Conservation (phyloP, 257 asterid genomes). For the Petunia axillaris region DNA sequence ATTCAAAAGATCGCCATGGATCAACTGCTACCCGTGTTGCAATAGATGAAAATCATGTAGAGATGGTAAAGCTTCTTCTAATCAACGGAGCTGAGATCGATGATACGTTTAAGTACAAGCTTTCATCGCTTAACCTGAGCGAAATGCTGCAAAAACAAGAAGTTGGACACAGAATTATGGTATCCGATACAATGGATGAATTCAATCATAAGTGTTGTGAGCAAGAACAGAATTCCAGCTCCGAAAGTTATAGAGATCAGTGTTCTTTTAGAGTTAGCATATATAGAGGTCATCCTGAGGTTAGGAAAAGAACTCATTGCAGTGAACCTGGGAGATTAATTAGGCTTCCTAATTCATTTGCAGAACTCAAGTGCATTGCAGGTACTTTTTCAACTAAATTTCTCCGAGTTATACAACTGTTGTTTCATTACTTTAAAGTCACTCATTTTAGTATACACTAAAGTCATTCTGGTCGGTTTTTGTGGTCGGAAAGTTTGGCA, state of each 20-base stretch:
- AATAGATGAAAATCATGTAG: slow-evolving; percentile 50
- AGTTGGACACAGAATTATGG: slow-evolving; percentile 56
- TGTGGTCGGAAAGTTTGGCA: too few relatives aligned
- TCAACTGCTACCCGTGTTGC: slow-evolving; percentile 70
- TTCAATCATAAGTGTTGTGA: slow-evolving; percentile 29
- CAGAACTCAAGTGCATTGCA: slow-evolving; percentile 66
- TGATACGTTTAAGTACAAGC: slow-evolving; percentile 41
- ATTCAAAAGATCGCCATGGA: slow-evolving; percentile 71
- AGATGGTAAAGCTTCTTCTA: slow-evolving; percentile 65
- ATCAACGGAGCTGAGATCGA: slow-evolving; percentile 71
- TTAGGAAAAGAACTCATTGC: slow-evolving; percentile 47
- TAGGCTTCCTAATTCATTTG: slow-evolving; percentile 55
- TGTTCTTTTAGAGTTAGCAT: slow-evolving; percentile 60
- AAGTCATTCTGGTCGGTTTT: too few relatives aligned
- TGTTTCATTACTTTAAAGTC: background rate
- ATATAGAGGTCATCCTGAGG: slow-evolving; percentile 70
- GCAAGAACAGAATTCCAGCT: slow-evolving; percentile 29
- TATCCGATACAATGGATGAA: slow-evolving; percentile 37
- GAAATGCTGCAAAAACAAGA: slow-evolving; percentile 62
- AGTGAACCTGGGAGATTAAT: slow-evolving; percentile 72
- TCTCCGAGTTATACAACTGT: background rate
- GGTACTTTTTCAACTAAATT: slow-evolving; percentile 41
- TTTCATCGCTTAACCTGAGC: slow-evolving; percentile 41
- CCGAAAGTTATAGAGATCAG: slow-evolving; percentile 22
- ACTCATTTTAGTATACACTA: too few relatives aligned